Evolutionary conservation across 1,284 basidiomycete genomes (phyloP).

Genomic region (Vanrija pseudolonga): DNA sequence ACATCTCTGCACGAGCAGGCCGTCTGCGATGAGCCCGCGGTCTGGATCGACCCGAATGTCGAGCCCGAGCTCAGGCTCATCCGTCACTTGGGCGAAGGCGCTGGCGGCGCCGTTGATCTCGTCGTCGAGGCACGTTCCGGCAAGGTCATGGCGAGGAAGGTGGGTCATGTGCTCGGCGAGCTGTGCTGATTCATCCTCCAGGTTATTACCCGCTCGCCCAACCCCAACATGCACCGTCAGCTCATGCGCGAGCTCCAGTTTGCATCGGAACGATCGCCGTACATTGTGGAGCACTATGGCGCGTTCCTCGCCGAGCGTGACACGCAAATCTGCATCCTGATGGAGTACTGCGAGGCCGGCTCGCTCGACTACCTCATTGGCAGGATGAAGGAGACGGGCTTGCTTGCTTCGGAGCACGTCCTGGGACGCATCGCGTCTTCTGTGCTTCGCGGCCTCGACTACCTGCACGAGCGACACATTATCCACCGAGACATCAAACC

Average conservation of each 20-base stretch:
- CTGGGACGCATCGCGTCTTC: slow-evolving; percentile 87
- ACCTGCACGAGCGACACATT: slow-evolving; percentile 84
- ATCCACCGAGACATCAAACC: slow-evolving; percentile 99
- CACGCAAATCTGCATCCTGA: slow-evolving; percentile 90
- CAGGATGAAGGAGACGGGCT: slow-evolving; percentile 73
- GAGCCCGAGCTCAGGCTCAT: slow-evolving; percentile 64
- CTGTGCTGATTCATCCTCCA: slow-evolving; percentile 23
- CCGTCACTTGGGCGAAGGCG: slow-evolving; percentile 82
- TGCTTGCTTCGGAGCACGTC: slow-evolving; percentile 84
- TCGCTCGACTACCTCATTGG: slow-evolving; percentile 79
- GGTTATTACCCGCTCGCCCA: slow-evolving; percentile 91
- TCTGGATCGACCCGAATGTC: slow-evolving; percentile 30
- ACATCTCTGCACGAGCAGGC: background rate
- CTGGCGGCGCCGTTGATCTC: slow-evolving; percentile 91
- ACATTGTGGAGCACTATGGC: slow-evolving; percentile 90
- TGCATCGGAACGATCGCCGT: slow-evolving; percentile 75
- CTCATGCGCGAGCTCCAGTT: slow-evolving; percentile 89
- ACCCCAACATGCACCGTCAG: slow-evolving; percentile 78
- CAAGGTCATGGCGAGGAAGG: slow-evolving; percentile 82
- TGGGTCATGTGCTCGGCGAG: slow-evolving; percentile 27
- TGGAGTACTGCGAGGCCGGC: slow-evolving; percentile 88
- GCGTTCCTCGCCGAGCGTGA: slow-evolving; percentile 91
- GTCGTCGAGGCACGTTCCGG: slow-evolving; percentile 60
- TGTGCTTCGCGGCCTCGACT: slow-evolving; percentile 85
- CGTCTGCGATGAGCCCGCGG: slow-evolving; percentile 29